Base-by-base conservation (phyloP, 2,329 filamentous ascomycete genomes). In the Albifimbria verrucaria region DNA sequence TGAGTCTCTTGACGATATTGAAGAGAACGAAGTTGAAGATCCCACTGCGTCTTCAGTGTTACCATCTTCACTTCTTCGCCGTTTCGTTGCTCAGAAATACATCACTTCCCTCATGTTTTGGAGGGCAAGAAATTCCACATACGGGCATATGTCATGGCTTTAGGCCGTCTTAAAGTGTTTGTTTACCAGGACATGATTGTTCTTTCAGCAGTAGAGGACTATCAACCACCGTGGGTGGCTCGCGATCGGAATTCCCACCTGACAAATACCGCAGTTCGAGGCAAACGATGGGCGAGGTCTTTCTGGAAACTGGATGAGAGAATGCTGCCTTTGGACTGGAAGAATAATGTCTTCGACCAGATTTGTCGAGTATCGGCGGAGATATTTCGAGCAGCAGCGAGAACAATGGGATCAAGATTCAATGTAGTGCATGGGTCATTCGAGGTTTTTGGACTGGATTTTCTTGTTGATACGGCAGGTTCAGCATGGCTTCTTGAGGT, bases 401-500 rank as follows among this genome's bases (percentile, higher is more conserved):
- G 72, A 12, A 71, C 68, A 1, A 72, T 73, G 71, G 67, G 66
- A 0, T 69, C 72, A 53, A 71, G 70, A 53, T 73, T 73, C 52
- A 71, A 62, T 0, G 63, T 66, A 0, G 12, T 73, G 20, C 60
- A 72, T 15, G 68, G 66, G 41, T 72, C 68, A 52, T 73, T 72
- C 41, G 71, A 72, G 56, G 50, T 73, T 11, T 73, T 71, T 24
- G 71, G 64, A 0, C 54, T 70, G 1, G 71, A 73, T 44, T 73
- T 70, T 22, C 54, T 73, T 18, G 49, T 73, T 7, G 71, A 72
- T 39, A 55, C 57, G 0, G 52, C 52, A 0, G 71, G 69, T 0
- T 62, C 50, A 1, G 66, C 62, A 0, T 73, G 71, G 71, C 50
- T 73, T 0, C 51, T 73, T 1, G 71, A 73, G 53, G 69, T 68